A percentile compares a stretch with the other conserved stretches of the same genome.
Evolutionary conservation across 176 grass and related monocot species (phyloP).

Genomic region (Oryza officinalis): DNA sequence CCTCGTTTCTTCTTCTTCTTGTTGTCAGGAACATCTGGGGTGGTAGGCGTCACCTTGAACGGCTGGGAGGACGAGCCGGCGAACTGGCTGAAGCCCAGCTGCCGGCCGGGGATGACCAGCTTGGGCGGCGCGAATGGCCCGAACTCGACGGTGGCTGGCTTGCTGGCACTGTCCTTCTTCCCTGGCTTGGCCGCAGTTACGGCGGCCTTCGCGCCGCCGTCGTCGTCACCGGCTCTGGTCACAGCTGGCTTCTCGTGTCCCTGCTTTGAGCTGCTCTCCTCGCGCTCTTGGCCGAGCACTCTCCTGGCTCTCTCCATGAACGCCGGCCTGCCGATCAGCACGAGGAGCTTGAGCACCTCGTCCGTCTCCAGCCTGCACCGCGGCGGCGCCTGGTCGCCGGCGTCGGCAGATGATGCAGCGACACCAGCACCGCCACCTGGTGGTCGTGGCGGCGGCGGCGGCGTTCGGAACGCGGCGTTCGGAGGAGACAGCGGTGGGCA

Average conservation of each 20-base stretch:
- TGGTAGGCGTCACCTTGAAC: constrained; percentile 36
- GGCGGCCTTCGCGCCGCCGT: background rate
- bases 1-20: constrained; percentile 39
- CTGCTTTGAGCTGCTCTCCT: background rate
- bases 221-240: background rate
- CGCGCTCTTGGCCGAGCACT: background rate
- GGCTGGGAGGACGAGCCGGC: constrained; percentile 29
- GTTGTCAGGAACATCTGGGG: constrained; percentile 6
- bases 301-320: constrained; percentile 48
- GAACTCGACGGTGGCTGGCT: background rate
- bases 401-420: background rate
- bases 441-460: no score
- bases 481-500: background rate
- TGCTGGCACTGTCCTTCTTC: background rate
- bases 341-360: constrained; percentile 49
- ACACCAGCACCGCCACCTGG: background rate
- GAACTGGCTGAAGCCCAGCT: constrained; percentile 49
- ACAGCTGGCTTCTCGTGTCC: background rate
- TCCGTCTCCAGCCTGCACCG: constrained; percentile 56
- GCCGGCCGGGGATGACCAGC: constrained; percentile 28
- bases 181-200: background rate
- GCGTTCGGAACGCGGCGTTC: background rate
- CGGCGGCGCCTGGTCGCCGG: background rate
- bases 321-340: constrained; percentile 32
- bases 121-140: constrained; percentile 45